Base-by-base conservation (phyloP, 768 basidiomycete species). In the Lactifluus subvellereus region DNA sequence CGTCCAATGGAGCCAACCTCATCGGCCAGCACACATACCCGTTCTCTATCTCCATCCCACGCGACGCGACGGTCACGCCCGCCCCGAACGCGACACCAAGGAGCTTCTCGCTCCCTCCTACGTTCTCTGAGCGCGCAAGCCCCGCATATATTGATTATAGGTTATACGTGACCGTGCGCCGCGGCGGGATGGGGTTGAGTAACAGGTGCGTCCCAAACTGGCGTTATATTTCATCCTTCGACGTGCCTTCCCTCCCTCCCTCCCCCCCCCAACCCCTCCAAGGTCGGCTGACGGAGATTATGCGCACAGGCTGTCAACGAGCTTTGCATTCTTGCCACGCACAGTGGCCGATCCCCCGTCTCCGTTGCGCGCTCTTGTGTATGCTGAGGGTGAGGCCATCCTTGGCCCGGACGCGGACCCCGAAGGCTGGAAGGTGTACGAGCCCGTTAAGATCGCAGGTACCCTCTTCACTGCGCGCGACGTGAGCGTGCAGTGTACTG, bases 61-160 rank as follows among this genome's bases (percentile, higher is more conserved):
- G 32, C 4, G 57, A 61, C 4, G 37, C 52, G 43, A 45, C 2
- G 27, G 10, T 67, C 14, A n/a, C 53, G 2, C 47, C 30, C 11
- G n/a, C 16, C 18, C 43, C 47, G 2, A 59, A 57, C 27, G 43
- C 55, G 14, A 3, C 40, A 11, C 49, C 38, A 27, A 22, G 40
- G 18, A 40, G 43, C 18, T 56, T 58, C 27, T 4, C 32, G 18
- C 59, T 64, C 13, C 66, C 66, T 18, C 66, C 66, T 37, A 61
- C 53, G 38, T 67, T 67, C 45, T 55, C 60, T 0, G 64, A 85
- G 70, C 75, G 80, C 32, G 82, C 79, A 1, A 81, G 82, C 50
- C 78, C 80, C 1, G 81, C 76, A 16, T 84, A 83, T 64, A 75
- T 85, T 57, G 83, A 85, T 60, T 86, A 85, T 69, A 78, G 76